Evolutionary conservation across 306 rosid genomes (phyloP), one percentile per base, ranked within the genome.

Genomic region (Lathyrus tuberosus): DNA sequence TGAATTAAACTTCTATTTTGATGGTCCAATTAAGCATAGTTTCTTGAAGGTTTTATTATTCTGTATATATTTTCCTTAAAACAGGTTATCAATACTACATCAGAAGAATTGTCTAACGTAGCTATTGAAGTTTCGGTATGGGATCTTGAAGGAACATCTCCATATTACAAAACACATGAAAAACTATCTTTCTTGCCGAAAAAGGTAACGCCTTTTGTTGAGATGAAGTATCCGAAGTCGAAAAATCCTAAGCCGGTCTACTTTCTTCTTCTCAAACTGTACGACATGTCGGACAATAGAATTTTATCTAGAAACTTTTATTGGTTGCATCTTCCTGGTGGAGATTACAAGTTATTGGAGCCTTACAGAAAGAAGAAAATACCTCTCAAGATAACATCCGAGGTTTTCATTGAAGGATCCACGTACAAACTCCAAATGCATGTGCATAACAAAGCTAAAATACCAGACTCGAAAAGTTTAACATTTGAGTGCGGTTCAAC

Each of bases 201-300:
- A 68, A 73, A 59, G 4, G 82, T 78, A 18, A 61, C 81, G n/a
- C 71, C 93, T 20, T 48, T 90, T 72, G 82, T 20, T 41, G 98
- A 88, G 87, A 86, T 90, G 91, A 83, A 83, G 74, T 93, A 90
- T 84, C 96, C 89, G 0, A 90, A 86, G 69, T 78, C 88, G 22
- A 81, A 88, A 74, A 84, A 81, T 76, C 85, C 96, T 24, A 86
- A 85, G 84, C 91, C 91, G 4, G 90, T 90, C 52, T 88, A 90
- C 82, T 93, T 93, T 81, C 91, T 93, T 80, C 96, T 93, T 72
- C 96, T 93, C 69, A 93, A 88, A 74, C 94, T 93, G 44, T 93
- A 80, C 73, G 3, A 74, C 35, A 76, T 22, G 72, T 81, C 96
- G 17, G 86, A 93, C 75, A 33, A 67, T 63, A 77, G 66, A 70